Base-by-base conservation (phyloP, 2,329 filamentous ascomycete species). In the Verticillium klebahnii region DNA sequence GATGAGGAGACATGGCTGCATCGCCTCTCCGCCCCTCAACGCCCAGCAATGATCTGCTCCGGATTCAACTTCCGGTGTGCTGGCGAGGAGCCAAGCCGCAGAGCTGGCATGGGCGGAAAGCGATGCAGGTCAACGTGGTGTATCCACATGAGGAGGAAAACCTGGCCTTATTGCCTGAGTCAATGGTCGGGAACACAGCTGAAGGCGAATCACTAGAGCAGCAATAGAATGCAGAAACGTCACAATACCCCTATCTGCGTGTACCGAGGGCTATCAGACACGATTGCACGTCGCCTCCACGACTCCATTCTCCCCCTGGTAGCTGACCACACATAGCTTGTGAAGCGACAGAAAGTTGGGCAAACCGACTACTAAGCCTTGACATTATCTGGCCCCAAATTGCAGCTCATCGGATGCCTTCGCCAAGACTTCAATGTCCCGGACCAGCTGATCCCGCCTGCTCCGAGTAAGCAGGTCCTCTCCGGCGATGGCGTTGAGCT, bases 401-500 rank as follows among this genome's bases (percentile, higher is more conserved):
- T 15, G 67, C 34, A 69, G 8, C 58, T 62, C 4, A 60, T 67
- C 66, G 3, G 72, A 64, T 0, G 76, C 78, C 17, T 71, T 69
- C 60, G 78, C 73, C 15, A 85, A 69, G 9, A 76, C 80, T 32
- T 74, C 66, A 1, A 85, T 76, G 60, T 86, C 78, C 2, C 72
- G 75, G 0, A 65, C 69, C 15, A 89, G 66, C 37, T 74, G 73
- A 34, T 71, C 68, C 3, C 86, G 76, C 37, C 73, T 74, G 7
- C 74, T 71, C 55, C 74, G 76, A 0, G 77, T 72, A 0, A 67
- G 67, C 0, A 70, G 68, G 25, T 85, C 82, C 68, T 91, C 87
- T 0, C 83, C 85, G 0, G 85, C 86, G 64, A 90, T 83, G 15
- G 74, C 70, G 15, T 80, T 76, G 0, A 90, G 74, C 67, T 87